Percentiles rank a stretch among this genome's conserved stretches.
These are phyloP conservation scores for Dendrocalamus latiflorus DNA, from an alignment of 202 grass and related monocot species.

Conservation along the genomic window DNA sequence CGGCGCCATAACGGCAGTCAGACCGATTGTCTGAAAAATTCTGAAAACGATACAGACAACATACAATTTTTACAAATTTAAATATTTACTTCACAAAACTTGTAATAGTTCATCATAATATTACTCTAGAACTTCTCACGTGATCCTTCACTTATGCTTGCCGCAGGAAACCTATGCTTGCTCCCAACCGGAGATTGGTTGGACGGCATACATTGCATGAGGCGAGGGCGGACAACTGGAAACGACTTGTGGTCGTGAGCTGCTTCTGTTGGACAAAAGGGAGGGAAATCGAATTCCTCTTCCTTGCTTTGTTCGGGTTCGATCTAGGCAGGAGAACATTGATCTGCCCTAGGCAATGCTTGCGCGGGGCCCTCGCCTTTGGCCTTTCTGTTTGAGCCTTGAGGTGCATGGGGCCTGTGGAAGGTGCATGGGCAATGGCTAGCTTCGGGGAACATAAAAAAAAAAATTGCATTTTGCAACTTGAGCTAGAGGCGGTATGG, in stretches of 20 bases:
- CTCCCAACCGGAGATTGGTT: slow-evolving; percentile 4
- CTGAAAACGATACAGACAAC: too few relatives aligned
- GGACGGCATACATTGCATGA: neutral
- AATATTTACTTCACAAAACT: too few relatives aligned
- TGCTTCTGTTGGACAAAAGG: slow-evolving; percentile 22
- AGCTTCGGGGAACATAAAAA: neutral
- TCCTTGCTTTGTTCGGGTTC: neutral
- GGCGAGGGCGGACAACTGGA: neutral
- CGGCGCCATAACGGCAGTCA: too few relatives aligned
- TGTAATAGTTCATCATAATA: too few relatives aligned
- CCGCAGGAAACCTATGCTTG: neutral
- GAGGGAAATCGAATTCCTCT: slow-evolving; percentile 5
- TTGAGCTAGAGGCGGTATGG: neutral
- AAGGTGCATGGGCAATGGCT: neutral
- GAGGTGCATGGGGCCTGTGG: neutral
- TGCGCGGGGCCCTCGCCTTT: neutral
- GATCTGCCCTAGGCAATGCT: neutral
- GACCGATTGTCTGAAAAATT: too few relatives aligned
- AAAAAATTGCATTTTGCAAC: neutral
- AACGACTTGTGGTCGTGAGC: neutral
- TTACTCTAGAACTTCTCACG: too few relatives aligned
- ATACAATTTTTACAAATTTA: too few relatives aligned
- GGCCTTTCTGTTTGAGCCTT: slow-evolving; percentile 19
- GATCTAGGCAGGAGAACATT: neutral
- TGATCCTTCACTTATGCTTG: neutral